Percentiles rank a stretch among this genome's conserved stretches.
phyloP scores from a whole-genome alignment of 2,329 filamentous ascomycete genomes.

The Penicillium capsulatum region DNA sequence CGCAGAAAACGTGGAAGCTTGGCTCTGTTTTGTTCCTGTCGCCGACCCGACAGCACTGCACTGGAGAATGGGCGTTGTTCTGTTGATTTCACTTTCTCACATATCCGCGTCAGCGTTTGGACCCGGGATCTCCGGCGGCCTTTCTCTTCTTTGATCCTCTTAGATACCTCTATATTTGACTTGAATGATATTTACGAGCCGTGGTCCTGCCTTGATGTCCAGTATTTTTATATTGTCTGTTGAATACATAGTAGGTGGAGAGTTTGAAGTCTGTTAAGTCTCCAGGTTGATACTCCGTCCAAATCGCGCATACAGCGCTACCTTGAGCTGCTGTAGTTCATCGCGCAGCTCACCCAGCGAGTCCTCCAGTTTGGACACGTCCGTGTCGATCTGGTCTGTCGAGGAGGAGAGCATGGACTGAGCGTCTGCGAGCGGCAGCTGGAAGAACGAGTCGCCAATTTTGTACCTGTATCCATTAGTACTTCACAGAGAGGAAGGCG shows the following conservation, averaged over 20 bases:
- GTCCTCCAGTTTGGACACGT: conserved; percentile 72
- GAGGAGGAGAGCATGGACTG: conserved; percentile 76
- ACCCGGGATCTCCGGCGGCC: conserved; percentile 6
- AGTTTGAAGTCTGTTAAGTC: conserved; percentile 51
- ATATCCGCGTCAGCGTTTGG: conserved; percentile 12
- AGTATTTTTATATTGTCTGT: neutral
- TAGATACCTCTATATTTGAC: conserved; percentile 24
- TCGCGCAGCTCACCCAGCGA: conserved; percentile 70
- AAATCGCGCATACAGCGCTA: conserved; percentile 88
- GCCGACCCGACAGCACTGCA: conserved; percentile 14
- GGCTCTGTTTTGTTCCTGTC: neutral
- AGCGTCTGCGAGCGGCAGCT: conserved; percentile 75
- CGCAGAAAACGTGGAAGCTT: no score
- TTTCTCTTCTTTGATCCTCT: conserved; percentile 9
- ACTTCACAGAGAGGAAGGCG: no score
- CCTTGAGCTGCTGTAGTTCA: conserved; percentile 86
- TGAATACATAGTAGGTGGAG: conserved; percentile 1
- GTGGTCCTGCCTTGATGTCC: conserved; percentile 2
- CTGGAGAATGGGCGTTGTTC: conserved; percentile 22
- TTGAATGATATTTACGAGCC: conserved; percentile 22
- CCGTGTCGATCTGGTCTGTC: conserved; percentile 68
- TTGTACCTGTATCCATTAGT: conserved; percentile 68
- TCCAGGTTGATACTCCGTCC: conserved; percentile 96
- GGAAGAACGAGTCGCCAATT: conserved; percentile 93
- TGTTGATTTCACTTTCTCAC: conserved; percentile 11